Percentiles rank a stretch among this genome's conserved stretches.
Conservation (phyloP, 345 rosid species). For the Gossypium stocksii region DNA sequence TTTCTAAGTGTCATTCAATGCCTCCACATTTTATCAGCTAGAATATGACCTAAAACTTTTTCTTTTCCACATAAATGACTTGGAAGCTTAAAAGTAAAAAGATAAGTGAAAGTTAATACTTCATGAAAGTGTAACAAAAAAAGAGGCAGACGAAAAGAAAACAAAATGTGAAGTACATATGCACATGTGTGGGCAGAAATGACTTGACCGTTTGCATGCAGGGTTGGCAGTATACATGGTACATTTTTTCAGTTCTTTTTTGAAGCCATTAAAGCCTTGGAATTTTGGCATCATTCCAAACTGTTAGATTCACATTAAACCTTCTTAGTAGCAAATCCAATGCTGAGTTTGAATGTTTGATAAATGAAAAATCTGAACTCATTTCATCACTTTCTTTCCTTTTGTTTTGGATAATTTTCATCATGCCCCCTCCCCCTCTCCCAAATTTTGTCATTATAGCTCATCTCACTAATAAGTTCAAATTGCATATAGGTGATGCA, state of each 20-base stretch:
- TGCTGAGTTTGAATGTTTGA: too few species aligned
- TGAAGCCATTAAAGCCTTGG: background rate
- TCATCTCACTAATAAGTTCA: background rate
- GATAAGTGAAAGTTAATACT: background rate
- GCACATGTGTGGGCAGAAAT: slow-evolving; percentile 2
- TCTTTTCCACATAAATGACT: background rate
- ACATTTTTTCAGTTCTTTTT: background rate
- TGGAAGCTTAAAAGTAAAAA: background rate
- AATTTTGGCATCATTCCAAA: background rate
- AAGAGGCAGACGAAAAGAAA: background rate
- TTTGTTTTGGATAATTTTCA: background rate
- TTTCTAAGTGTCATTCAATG: background rate
- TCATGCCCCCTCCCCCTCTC: background rate
- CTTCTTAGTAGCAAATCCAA: background rate
- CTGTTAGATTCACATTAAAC: background rate
- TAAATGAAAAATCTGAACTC: background rate
- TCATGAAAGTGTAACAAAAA: background rate
- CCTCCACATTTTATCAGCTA: background rate
- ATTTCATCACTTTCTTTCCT: background rate
- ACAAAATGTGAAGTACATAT: background rate
- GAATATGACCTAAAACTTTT: background rate
- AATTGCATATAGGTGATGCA: background rate
- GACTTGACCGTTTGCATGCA: background rate
- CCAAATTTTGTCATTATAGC: background rate
- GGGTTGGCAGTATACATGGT: background rate